Evolutionary conservation across 2,329 filamentous ascomycete species (phyloP), one percentile per base, ranked within the genome.

Genomic region (Fusarium falciforme): DNA sequence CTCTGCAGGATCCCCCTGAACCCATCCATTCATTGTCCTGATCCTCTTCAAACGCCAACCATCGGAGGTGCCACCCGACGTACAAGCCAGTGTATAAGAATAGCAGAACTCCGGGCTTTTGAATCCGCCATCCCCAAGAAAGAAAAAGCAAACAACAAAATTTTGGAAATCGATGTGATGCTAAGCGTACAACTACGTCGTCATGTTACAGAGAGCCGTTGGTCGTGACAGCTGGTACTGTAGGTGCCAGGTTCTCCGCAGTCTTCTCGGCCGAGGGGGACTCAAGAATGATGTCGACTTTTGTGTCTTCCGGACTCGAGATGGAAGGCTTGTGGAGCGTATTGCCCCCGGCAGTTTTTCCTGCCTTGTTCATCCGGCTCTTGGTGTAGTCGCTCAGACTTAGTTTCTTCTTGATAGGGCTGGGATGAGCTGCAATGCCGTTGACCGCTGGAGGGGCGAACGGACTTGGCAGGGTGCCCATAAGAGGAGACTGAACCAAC

Each of bases 381-480:
- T 89, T 90, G 10, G 86, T 89, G 76, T 93, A 93, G 77, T 92
- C 91, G 76, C 90, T 92, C 2, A 92, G 80, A 71, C 89, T 92
- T 40, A 93, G 82, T 80, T 92, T 92, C 85, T 93, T 92, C 82
- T 91, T 92, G 35, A 90, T 83, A 3, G 91, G 90, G 71, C 89
- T 92, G 4, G 89, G 89, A 25, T 86, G 85, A 11, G 84, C 84
- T 7, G 79, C 80, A 10, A 83, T 74, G 16, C 87, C 85, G 65
- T 87, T 89, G 36, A 84, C 77, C 0, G 82, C 75, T 0, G 84
- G 71, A 8, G 84, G 77, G 5, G 82, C 77, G 61, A 90, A 87
- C 0, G 87, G 83, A 55, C 82, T 86, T 54, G 1, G 85, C 73
- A 35, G 85, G 77, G 62, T 79, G 83, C 29, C 76, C 76, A 85